Evolutionary conservation across 2,329 filamentous ascomycete genomes (phyloP).

Genomic region (Epichloe coenophiala): DNA sequence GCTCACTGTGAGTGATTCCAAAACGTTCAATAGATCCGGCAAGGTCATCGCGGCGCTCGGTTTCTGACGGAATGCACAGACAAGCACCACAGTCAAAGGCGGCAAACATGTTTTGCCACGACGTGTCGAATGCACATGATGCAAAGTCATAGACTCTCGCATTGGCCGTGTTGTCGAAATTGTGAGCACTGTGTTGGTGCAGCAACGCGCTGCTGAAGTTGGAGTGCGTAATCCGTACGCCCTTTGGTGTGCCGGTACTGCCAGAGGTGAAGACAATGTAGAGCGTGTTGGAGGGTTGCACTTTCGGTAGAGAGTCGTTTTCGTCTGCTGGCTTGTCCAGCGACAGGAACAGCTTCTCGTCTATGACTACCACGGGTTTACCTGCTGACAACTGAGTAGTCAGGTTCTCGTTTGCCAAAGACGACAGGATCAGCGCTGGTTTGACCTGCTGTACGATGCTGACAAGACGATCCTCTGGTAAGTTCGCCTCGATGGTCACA

Average conservation of each 20-base stretch:
- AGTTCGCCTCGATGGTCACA: slow-evolving; percentile 7
- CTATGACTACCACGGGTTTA: neutral
- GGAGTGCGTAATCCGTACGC: slow-evolving; percentile 24
- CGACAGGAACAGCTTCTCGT: neutral
- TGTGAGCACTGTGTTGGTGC: slow-evolving; percentile 5
- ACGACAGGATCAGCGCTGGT: slow-evolving; percentile 10
- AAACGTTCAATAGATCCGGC: neutral
- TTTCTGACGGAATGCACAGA: slow-evolving; percentile 9
- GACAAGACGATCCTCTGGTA: slow-evolving; percentile 8
- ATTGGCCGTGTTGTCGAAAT: slow-evolving; percentile 2
- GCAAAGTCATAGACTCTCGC: slow-evolving; percentile 13
- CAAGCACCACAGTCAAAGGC: slow-evolving; percentile 9
- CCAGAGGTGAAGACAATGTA: slow-evolving; percentile 39
- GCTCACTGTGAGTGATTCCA: neutral
- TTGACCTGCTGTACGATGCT: slow-evolving; percentile 9
- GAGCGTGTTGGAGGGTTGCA: slow-evolving; percentile 6
- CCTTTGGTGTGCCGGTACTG: slow-evolving; percentile 33
- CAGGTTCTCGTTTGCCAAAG: slow-evolving; percentile 4
- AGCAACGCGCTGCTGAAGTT: slow-evolving; percentile 7
- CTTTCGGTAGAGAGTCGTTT: slow-evolving; percentile 2
- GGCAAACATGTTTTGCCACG: slow-evolving; percentile 10
- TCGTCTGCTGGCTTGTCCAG: neutral
- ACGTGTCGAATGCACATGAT: slow-evolving; percentile 11
- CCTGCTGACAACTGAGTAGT: slow-evolving; percentile 1
- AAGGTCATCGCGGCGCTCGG: slow-evolving; percentile 4